These are phyloP conservation scores for Candida incommunis DNA, from an alignment of 805 yeast species.

Conservation along the genomic window DNA sequence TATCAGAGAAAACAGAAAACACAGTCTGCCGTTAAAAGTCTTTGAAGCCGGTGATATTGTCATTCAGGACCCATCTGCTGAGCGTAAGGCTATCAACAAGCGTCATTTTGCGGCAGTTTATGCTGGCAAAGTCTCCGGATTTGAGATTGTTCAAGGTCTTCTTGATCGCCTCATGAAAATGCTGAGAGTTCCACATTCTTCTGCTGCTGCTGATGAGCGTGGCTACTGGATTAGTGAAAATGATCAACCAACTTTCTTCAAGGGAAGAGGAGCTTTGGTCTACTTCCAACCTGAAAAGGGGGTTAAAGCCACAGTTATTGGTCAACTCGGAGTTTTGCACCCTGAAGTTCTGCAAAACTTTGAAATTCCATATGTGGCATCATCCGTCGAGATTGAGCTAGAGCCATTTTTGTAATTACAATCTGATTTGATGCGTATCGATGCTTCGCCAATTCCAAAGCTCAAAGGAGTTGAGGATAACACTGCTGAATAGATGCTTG, in stretches of 20 bases:
- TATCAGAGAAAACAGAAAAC: conserved; percentile 89
- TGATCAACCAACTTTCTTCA: conserved; percentile 58
- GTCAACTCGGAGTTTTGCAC: conserved; percentile 86
- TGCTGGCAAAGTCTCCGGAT: conserved; percentile 92
- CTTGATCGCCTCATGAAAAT: conserved; percentile 94
- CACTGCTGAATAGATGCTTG: no score
- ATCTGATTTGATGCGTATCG: neutral
- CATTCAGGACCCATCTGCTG: conserved; percentile 61
- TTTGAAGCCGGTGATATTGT: conserved; percentile 95
- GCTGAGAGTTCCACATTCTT: conserved; percentile 74
- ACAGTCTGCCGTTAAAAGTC: conserved; percentile 84
- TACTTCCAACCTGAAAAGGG: conserved; percentile 38
- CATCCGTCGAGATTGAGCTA: conserved; percentile 79
- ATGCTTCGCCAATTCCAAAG: no score
- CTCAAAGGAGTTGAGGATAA: no score
- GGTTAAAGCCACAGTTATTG: conserved; percentile 29
- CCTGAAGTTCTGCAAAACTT: conserved; percentile 81
- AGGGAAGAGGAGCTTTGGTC: conserved; percentile 92
- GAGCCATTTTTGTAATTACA: conserved; percentile 41
- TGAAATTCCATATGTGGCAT: conserved; percentile 87
- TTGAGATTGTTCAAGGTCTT: conserved; percentile 88
- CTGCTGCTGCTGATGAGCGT: conserved; percentile 36
- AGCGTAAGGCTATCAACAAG: conserved; percentile 83
- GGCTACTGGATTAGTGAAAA: conserved; percentile 37
- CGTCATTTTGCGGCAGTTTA: conserved; percentile 90